Conservation (phyloP, 2,329 filamentous ascomycete genomes). For the Colletotrichum caudatum region DNA sequence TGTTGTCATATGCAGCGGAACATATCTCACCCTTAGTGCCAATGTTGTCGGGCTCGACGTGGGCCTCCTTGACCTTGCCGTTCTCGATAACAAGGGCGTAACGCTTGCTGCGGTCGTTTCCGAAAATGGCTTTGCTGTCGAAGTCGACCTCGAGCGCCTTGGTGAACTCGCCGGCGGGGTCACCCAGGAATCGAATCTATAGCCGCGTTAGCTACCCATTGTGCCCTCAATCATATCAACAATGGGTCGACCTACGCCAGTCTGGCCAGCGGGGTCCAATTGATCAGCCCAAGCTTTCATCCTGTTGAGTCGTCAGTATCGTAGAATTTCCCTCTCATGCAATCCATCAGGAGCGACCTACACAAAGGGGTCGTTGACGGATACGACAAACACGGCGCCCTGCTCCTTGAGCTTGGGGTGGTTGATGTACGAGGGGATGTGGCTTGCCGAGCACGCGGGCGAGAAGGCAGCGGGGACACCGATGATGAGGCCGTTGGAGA, state of each 20-base stretch:
- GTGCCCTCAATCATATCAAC: not conserved
- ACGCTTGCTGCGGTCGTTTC: slow-evolving; percentile 84
- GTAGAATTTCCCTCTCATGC: slow-evolving; percentile 29
- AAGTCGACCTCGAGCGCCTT: slow-evolving; percentile 86
- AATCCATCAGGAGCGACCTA: slow-evolving; percentile 59
- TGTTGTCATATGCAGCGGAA: slow-evolving; percentile 15
- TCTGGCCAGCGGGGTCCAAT: slow-evolving; percentile 80
- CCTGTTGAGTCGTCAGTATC: slow-evolving; percentile 56
- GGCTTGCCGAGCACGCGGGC: slow-evolving; percentile 68
- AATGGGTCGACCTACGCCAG: slow-evolving; percentile 71
- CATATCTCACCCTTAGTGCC: slow-evolving; percentile 75
- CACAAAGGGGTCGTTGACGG: slow-evolving; percentile 96
- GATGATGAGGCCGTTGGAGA: slow-evolving; percentile 82
- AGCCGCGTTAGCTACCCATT: slow-evolving; percentile 13
- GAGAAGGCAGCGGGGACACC: slow-evolving; percentile 86
- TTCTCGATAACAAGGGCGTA: slow-evolving; percentile 87
- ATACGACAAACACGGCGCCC: slow-evolving; percentile 88
- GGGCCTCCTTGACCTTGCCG: slow-evolving; percentile 83
- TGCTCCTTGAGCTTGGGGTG: slow-evolving; percentile 82
- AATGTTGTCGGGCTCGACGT: slow-evolving; percentile 91
- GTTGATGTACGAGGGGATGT: slow-evolving; percentile 89
- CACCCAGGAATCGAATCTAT: slow-evolving; percentile 91
- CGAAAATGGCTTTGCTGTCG: slow-evolving; percentile 83
- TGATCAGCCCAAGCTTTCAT: slow-evolving; percentile 90
- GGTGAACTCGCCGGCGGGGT: slow-evolving; percentile 83